Evolutionary conservation across 2,329 filamentous ascomycete species (phyloP), one percentile per base, ranked within the genome.

Genomic region (Phialocephala sp.): DNA sequence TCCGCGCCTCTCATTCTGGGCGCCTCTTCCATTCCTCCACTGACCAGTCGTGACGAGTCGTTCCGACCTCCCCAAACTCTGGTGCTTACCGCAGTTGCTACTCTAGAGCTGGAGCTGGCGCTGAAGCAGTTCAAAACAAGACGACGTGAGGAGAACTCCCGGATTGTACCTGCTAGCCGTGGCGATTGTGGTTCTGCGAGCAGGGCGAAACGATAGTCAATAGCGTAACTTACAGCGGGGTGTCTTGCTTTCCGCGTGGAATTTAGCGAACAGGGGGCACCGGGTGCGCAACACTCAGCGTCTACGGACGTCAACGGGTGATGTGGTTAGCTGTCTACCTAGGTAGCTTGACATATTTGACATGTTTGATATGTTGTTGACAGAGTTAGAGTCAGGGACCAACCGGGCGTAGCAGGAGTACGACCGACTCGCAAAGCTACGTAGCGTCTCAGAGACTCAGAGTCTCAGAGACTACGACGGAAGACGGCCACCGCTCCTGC

Each of bases 1-100:
- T 67, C 65, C 60, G 59, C 67, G 62, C 57, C 65, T 37, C 14
- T 39, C 32, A 32, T 55, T 36, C 6, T 57, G 32, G 35, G 55
- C 55, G 55, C 55, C 55, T 57, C 55, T 57, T 57, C 35, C 32
- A 45, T 20, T 41, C 27, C 35, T 22, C 15, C 50, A 32, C 50
- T 27, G 15, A 54, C 50, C 50, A 54, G 50, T 32, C 50, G 27
- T 54, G 4, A 18, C 50, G 27, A 54, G 47, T 27, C 47, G 24
- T 45, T 27, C 24, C 47, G 5, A 52, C 15, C 32, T 57, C 35
- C 4, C 55, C 32, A n/a, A 57, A 37, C 11, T 22, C 20, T 37
- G 55, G 20, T 55, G 50, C 50, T 55, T 55, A 55, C 22, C n/a
- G 43, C 43, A 54, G 27, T 18, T 32, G 50, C 22, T 54, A 54